These are phyloP conservation scores for Lodderomyces pseudojiufengensis DNA, from an alignment of 1,139 yeast genomes.

Conservation along the genomic window DNA sequence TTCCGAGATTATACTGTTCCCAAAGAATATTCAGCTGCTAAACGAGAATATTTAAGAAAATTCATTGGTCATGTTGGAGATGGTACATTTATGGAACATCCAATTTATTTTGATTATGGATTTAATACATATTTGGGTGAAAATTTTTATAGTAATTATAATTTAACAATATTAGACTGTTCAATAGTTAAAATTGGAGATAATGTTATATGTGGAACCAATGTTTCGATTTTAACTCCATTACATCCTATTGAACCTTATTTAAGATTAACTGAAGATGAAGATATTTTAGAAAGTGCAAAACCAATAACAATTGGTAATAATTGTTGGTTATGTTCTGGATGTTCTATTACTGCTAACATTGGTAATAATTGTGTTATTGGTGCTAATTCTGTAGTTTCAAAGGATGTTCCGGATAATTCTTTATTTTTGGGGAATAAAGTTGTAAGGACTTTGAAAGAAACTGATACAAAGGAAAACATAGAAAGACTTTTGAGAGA, in stretches of 20 bases:
- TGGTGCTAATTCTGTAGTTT: conserved; percentile 68
- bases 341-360: conserved; percentile 56
- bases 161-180: conserved; percentile 56
- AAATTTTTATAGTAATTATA: conserved; percentile 53
- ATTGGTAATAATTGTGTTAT: conserved; percentile 63
- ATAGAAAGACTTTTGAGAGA: conserved; percentile 10
- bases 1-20: conserved; percentile 33
- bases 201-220: conserved; percentile 59
- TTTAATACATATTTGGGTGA: conserved; percentile 50
- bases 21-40: conserved; percentile 24
- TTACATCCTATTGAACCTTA: conserved; percentile 58
- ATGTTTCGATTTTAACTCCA: conserved; percentile 57
- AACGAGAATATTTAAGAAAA: conserved; percentile 30
- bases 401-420: conserved; percentile 49
- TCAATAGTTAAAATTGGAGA: conserved; percentile 61
- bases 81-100: conserved; percentile 45
- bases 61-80: conserved; percentile 46
- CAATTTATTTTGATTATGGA: conserved; percentile 58
- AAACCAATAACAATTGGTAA: conserved; percentile 56
- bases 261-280: conserved; percentile 26
- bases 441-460: conserved; percentile 33
- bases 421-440: conserved; percentile 58
- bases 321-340: conserved; percentile 65
- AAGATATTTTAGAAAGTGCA: conserved; percentile 46
- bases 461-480: conserved; percentile 14